Evolutionary conservation across 2,329 filamentous ascomycete species (phyloP).

Genomic region (Cryphonectria nitschkei): DNA sequence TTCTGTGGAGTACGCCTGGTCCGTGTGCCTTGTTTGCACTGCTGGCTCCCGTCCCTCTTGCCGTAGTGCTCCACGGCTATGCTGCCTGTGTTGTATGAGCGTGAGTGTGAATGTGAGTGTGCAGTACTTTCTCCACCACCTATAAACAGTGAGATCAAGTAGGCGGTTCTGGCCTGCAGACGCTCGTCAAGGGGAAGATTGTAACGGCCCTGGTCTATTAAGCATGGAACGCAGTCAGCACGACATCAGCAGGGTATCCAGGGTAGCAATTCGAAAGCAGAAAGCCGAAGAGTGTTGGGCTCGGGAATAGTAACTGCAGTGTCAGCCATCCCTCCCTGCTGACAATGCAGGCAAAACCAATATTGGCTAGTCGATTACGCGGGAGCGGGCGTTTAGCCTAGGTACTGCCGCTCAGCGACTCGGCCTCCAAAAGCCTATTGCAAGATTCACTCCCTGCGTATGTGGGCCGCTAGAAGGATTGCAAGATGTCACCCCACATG

Average conservation of each 20-base stretch:
- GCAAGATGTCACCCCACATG: constrained; percentile 25
- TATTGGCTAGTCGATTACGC: constrained; percentile 21
- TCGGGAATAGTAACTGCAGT: constrained; percentile 12
- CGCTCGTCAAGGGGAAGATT: constrained; percentile 9
- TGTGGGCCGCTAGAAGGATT: constrained; percentile 25
- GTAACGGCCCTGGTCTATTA: neutral
- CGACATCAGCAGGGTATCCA: neutral
- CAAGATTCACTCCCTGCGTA: constrained; percentile 14
- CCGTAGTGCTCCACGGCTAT: constrained; percentile 2
- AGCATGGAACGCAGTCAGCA: neutral
- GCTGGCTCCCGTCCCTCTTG: constrained; percentile 20
- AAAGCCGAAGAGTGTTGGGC: constrained; percentile 14
- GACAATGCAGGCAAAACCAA: constrained; percentile 17
- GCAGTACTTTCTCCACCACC: neutral
- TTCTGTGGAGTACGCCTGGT: constrained; percentile 14
- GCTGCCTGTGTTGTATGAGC: constrained; percentile 13
- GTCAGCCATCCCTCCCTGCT: constrained; percentile 21
- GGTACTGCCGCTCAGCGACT: constrained; percentile 21
- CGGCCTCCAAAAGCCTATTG: constrained; percentile 16
- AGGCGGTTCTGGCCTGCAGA: neutral
- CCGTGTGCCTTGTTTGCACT: constrained; percentile 18
- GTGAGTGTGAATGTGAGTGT: constrained; percentile 10
- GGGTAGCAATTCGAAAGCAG: neutral
- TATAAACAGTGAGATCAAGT: neutral
- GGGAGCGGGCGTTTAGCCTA: constrained; percentile 22